A percentile compares a stretch with the other conserved stretches of the same genome.
Conservation (phyloP, 192 early-diverging fungal species). For the Coemansia sp. region DNA sequence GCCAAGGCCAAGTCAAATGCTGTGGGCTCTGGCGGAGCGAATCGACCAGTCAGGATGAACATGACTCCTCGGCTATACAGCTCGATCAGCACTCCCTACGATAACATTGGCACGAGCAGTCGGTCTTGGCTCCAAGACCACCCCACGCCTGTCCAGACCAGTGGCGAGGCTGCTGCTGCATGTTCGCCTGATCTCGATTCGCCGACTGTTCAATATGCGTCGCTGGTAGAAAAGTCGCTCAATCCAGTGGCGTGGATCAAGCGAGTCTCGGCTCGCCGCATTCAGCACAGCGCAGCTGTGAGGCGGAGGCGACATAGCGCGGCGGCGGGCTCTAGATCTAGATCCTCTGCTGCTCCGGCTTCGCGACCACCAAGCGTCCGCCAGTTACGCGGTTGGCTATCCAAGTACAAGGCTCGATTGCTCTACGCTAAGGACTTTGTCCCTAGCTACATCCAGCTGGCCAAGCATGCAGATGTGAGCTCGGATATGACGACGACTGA, state of each 20-base stretch:
- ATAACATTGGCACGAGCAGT: slow-evolving; percentile 28
- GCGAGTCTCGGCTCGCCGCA: slow-evolving; percentile 33
- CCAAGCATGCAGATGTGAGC: background rate
- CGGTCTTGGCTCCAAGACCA: slow-evolving; percentile 40
- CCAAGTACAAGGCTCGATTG: slow-evolving; percentile 33
- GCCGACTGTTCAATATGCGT: slow-evolving; percentile 10
- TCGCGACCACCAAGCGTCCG: slow-evolving; percentile 19
- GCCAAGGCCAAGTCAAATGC: slow-evolving; percentile 3
- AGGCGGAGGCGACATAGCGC: slow-evolving; percentile 9
- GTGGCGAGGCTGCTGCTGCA: background rate
- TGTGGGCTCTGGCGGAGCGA: background rate
- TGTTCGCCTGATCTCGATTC: background rate
- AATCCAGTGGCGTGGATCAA: slow-evolving; percentile 50
- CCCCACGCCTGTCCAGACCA: slow-evolving; percentile 10
- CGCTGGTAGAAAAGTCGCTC: slow-evolving; percentile 42
- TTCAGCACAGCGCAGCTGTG: slow-evolving; percentile 18
- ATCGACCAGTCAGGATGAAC: background rate
- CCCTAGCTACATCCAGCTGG: slow-evolving; percentile 12
- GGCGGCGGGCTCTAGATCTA: background rate
- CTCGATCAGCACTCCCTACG: slow-evolving; percentile 38
- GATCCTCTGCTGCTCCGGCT: background rate
- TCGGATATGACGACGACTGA: background rate
- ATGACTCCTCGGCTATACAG: slow-evolving; percentile 34
- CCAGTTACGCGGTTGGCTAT: slow-evolving; percentile 39
- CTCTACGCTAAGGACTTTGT: slow-evolving; percentile 33